A percentile compares a stretch with the other conserved stretches of the same genome.
Conservation (phyloP, 306 rosid species). For the Lithocarpus polystachyus region DNA sequence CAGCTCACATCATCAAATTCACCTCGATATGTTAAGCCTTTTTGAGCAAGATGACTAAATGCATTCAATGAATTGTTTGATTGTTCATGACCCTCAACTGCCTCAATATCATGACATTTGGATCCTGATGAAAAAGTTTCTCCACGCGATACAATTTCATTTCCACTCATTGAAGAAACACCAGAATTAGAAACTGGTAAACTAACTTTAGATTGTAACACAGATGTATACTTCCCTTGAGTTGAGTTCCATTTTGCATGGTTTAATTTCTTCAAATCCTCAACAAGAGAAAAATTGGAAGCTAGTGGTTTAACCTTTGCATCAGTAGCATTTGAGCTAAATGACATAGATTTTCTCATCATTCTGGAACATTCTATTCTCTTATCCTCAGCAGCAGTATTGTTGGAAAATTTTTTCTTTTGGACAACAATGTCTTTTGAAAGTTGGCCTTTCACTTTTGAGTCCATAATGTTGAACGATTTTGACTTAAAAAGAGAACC, state of each 20-base stretch:
- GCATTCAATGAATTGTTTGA: background rate
- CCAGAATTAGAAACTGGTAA: conserved; percentile 12
- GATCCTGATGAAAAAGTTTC: conserved; percentile 11
- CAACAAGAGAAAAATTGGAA: background rate
- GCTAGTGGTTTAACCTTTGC: conserved; percentile 9
- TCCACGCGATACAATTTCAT: background rate
- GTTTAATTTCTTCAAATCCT: conserved; percentile 10
- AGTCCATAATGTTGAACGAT: conserved; percentile 4
- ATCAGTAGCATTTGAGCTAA: background rate
- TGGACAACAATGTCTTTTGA: background rate
- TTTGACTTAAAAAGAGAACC: conserved; percentile 17
- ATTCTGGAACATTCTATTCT: background rate
- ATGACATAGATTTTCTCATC: conserved; percentile 26
- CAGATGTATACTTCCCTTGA: conserved; percentile 9
- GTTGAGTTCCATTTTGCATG: background rate
- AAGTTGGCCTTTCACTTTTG: conserved; percentile 7
- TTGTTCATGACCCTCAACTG: conserved; percentile 5
- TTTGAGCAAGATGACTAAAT: background rate
- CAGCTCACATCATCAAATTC: background rate
- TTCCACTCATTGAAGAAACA: conserved; percentile 1
- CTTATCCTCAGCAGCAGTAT: conserved; percentile 1
- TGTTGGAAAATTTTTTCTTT: background rate
- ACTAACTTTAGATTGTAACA: conserved; percentile 9
- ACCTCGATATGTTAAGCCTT: conserved; percentile 9
- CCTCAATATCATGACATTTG: conserved; percentile 3